A percentile compares a stretch with the other conserved stretches of the same genome.
These are phyloP conservation scores for Leptodontidium sp. DNA, from an alignment of 2,329 filamentous ascomycete genomes.

Conservation along the genomic window DNA sequence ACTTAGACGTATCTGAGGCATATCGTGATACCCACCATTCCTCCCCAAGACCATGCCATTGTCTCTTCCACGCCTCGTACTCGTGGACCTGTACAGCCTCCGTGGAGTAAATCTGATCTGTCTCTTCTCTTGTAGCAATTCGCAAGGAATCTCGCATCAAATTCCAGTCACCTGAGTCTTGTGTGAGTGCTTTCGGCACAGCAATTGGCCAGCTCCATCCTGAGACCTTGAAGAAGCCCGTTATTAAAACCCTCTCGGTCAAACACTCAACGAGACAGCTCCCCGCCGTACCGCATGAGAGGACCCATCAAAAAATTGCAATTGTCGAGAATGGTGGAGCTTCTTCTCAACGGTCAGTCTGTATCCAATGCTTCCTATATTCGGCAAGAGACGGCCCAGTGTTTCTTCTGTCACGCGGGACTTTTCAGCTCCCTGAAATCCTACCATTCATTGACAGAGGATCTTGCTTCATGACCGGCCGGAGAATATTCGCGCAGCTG, in stretches of 20 bases:
- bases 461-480: slow-evolving; percentile 22
- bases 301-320: slow-evolving; percentile 11
- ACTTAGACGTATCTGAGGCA: slow-evolving; percentile 21
- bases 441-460: slow-evolving; percentile 22
- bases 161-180: slow-evolving; percentile 44
- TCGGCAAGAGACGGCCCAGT: slow-evolving; percentile 35
- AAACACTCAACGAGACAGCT: slow-evolving; percentile 13
- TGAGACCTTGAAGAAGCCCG: slow-evolving; percentile 30
- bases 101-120: slow-evolving; percentile 30
- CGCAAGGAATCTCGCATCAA: slow-evolving; percentile 43
- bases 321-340: slow-evolving; percentile 20
- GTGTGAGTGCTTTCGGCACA: slow-evolving; percentile 40
- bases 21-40: slow-evolving; percentile 30
- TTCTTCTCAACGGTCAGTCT: slow-evolving; percentile 9
- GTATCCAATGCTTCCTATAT: slow-evolving; percentile 39
- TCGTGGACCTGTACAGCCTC: slow-evolving; percentile 32
- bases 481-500: slow-evolving; percentile 15
- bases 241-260: slow-evolving; percentile 28
- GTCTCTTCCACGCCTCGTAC: slow-evolving; percentile 26
- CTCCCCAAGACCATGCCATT: slow-evolving; percentile 14
- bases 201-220: slow-evolving; percentile 35
- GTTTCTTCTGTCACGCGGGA: slow-evolving; percentile 29
- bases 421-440: slow-evolving; percentile 23
- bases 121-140: slow-evolving; percentile 21
- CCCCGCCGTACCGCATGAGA: slow-evolving; percentile 2